phyloP scores from a whole-genome alignment of 495 filamentous ascomycete species.

The Penicillium parvum region DNA sequence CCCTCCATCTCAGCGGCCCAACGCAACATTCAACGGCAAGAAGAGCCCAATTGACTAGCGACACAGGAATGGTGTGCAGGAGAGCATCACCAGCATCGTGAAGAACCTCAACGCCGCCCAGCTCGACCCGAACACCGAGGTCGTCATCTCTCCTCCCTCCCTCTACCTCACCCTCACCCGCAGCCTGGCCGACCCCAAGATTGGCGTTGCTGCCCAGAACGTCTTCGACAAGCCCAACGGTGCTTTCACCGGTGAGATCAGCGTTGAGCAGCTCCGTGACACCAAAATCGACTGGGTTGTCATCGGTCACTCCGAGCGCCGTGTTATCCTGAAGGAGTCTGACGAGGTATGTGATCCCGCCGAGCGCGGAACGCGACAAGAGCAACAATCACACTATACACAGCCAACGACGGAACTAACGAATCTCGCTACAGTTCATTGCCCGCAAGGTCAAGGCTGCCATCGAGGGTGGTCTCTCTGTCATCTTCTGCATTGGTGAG shows the following conservation, averaged over 20 bases:
- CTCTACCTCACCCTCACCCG: constrained; percentile 86
- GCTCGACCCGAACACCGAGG: constrained; percentile 54
- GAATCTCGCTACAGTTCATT: constrained; percentile 52
- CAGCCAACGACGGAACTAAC: background rate
- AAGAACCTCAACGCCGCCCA: constrained; percentile 77
- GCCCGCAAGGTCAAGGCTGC: constrained; percentile 91
- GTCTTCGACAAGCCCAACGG: constrained; percentile 95
- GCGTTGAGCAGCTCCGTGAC: constrained; percentile 83
- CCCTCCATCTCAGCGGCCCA: constrained; percentile 14
- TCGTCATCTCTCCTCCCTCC: constrained; percentile 86
- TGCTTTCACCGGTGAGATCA: constrained; percentile 96
- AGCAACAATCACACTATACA: background rate
- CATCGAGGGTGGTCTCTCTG: constrained; percentile 76
- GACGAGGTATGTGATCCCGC: constrained; percentile 52
- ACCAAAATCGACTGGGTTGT: constrained; percentile 82
- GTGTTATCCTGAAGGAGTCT: constrained; percentile 78
- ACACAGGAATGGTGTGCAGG: constrained; percentile 82
- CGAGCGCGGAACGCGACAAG: background rate
- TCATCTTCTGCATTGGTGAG: constrained; percentile 97
- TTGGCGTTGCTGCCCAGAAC: constrained; percentile 89
- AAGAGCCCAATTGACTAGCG: constrained; percentile 12
- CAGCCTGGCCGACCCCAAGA: constrained; percentile 60
- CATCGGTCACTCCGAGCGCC: constrained; percentile 89
- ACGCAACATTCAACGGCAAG: background rate
- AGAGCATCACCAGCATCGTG: constrained; percentile 82